Evolutionary conservation across 768 basidiomycete species (phyloP).

Genomic region (Cystofilobasidium capitatum): DNA sequence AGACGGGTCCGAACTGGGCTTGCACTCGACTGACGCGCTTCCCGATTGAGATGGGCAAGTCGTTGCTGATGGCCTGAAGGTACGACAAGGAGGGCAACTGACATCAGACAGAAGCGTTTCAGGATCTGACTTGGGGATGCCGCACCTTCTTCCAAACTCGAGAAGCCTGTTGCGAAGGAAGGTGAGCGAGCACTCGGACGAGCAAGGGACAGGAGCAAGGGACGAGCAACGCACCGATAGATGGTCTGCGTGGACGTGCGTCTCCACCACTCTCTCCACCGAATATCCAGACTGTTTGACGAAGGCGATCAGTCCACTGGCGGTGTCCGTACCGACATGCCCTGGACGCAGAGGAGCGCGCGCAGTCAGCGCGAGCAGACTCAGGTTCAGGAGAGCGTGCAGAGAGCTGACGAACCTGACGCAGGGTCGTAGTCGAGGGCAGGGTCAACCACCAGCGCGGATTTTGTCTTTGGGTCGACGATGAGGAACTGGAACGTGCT

Average conservation of each 20-base stretch:
- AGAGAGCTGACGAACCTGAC: constrained; percentile 20
- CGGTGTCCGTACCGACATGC: constrained; percentile 27
- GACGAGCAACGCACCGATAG: constrained; percentile 24
- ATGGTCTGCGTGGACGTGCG: constrained; percentile 36
- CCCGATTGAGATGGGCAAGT: constrained; percentile 30
- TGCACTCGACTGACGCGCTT: constrained; percentile 30
- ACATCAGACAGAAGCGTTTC: background rate
- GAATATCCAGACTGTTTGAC: constrained; percentile 19
- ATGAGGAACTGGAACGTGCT: constrained; percentile 34
- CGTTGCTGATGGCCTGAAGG: constrained; percentile 7
- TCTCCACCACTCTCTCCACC: constrained; percentile 32
- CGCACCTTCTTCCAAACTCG: constrained; percentile 27
- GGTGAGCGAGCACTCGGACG: background rate
- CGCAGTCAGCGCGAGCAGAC: too few species aligned
- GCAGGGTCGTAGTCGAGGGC: constrained; percentile 31
- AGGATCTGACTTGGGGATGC: too few species aligned
- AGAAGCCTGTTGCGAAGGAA: background rate
- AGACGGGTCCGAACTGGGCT: constrained; percentile 28
- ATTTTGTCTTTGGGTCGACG: constrained; percentile 26
- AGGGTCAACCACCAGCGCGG: constrained; percentile 32
- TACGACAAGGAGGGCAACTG: background rate
- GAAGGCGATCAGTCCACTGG: constrained; percentile 29
- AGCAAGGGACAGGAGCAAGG: constrained; percentile 1
- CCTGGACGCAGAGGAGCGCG: background rate
- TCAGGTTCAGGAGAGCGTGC: too few species aligned